phyloP scores from a whole-genome alignment of 179 eudicot species.

The Spinacia oleracea region DNA sequence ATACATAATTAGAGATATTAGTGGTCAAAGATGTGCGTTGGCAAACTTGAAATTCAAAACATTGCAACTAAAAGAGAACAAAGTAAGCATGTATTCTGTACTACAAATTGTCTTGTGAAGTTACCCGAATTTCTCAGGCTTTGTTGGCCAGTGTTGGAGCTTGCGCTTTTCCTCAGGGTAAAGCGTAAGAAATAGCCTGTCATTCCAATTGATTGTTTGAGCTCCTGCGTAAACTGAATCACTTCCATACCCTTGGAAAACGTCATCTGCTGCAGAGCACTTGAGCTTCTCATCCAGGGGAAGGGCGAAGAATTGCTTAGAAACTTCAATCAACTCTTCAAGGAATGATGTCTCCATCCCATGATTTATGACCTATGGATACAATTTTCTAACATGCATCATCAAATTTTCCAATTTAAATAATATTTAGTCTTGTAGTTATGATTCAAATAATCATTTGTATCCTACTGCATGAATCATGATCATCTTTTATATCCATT shows the following conservation, averaged over 20 bases:
- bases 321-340: constrained; percentile 28
- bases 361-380: constrained; percentile 36
- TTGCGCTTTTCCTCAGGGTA: constrained; percentile 28
- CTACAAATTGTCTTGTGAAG: neutral
- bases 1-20: no score
- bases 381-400: neutral
- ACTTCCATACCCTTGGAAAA: constrained; percentile 39
- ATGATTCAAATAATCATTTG: neutral
- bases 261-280: constrained; percentile 29
- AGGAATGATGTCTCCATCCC: constrained; percentile 40
- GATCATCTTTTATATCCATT: constrained; percentile 3
- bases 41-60: no score
- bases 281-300: constrained; percentile 43
- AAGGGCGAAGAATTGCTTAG: constrained; percentile 35
- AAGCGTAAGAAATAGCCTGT: constrained; percentile 33
- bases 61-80: no score
- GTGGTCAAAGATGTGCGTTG: no score
- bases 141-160: constrained; percentile 34
- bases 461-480: neutral
- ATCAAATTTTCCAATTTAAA: neutral
- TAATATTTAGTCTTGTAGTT: neutral
- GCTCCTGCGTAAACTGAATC: constrained; percentile 10
- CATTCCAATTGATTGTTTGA: constrained; percentile 39
- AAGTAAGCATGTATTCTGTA: no score
- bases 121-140: constrained; percentile 34